Evolutionary conservation across 2,329 filamentous ascomycete genomes (phyloP).

Genomic region (Epichloe typhina): DNA sequence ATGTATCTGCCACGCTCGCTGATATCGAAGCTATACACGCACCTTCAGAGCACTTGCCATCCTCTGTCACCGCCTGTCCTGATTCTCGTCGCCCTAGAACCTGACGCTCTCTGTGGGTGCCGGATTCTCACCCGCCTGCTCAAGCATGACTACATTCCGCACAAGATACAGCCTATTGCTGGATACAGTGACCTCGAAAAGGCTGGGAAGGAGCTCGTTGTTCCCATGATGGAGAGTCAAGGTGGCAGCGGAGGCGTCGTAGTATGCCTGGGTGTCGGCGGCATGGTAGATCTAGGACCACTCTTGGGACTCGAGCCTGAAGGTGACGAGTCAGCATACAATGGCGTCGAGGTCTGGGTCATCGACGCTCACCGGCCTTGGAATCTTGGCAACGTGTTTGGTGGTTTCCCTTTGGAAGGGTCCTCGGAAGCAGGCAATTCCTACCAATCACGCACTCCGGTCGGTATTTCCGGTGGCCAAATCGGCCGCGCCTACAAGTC

Average conservation of each 20-base stretch:
- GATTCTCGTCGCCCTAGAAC: slow-evolving; percentile 84
- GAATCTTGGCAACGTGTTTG: slow-evolving; percentile 92
- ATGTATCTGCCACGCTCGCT: slow-evolving; percentile 94
- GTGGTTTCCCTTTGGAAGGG: slow-evolving; percentile 48
- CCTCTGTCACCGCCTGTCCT: slow-evolving; percentile 85
- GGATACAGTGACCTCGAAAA: slow-evolving; percentile 83
- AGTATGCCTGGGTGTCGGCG: slow-evolving; percentile 84
- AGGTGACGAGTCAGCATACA: slow-evolving; percentile 53
- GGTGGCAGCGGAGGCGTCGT: slow-evolving; percentile 83
- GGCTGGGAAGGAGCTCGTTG: slow-evolving; percentile 65
- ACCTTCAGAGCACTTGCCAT: slow-evolving; percentile 76
- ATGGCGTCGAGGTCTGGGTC: slow-evolving; percentile 90
- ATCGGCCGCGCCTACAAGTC: slow-evolving; percentile 61
- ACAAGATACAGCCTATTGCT: slow-evolving; percentile 90
- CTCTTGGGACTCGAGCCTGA: slow-evolving; percentile 58
- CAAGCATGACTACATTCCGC: slow-evolving; percentile 92
- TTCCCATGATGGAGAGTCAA: slow-evolving; percentile 71
- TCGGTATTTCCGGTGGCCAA: slow-evolving; percentile 60
- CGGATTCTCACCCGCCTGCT: slow-evolving; percentile 87
- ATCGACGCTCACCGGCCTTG: slow-evolving; percentile 84
- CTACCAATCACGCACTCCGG: slow-evolving; percentile 38
- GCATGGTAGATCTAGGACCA: slow-evolving; percentile 74
- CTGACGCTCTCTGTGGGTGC: slow-evolving; percentile 89
- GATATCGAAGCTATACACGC: slow-evolving; percentile 80
- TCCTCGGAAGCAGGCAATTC: slow-evolving; percentile 32